A percentile compares a stretch with the other conserved stretches of the same genome.
Evolutionary conservation across 176 grass and related monocot species (phyloP).

Genomic region (Triticum timopheevii): DNA sequence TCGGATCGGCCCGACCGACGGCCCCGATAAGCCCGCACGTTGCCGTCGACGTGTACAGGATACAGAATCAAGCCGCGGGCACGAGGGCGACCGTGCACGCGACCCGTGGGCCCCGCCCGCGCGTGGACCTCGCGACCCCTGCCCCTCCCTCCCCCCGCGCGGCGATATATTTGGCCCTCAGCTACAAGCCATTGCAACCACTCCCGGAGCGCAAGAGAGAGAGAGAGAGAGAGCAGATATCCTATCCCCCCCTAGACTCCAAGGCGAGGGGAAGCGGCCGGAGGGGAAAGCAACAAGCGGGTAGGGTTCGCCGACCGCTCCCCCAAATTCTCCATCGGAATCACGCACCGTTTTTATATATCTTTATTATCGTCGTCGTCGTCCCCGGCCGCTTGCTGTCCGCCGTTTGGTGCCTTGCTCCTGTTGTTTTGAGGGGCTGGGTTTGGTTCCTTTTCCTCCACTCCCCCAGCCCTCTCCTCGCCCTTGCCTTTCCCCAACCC

Average conservation of each 20-base stretch:
- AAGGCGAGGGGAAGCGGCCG: not conserved
- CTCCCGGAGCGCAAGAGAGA: not conserved
- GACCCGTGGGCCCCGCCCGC: not conserved
- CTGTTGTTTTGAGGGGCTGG: conserved; percentile 34
- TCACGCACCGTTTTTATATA: conserved; percentile 27
- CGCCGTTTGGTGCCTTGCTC: conserved; percentile 2
- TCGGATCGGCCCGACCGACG: not conserved
- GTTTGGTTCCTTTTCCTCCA: conserved; percentile 7
- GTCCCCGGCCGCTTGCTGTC: not conserved
- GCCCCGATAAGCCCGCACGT: not conserved
- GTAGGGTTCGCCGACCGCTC: conserved; percentile 34
- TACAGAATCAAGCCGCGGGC: not conserved
- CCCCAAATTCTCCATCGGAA: not conserved
- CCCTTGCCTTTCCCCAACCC: conserved; percentile 24
- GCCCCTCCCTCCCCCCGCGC: not conserved
- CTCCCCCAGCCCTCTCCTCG: not conserved
- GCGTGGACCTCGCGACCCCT: not conserved
- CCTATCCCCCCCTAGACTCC: conserved; percentile 14
- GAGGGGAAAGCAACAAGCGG: conserved; percentile 38
- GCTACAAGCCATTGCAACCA: conserved; percentile 30
- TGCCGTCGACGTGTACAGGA: not conserved
- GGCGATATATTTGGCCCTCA: conserved; percentile 38
- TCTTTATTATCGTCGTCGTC: not conserved
- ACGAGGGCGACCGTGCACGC: not conserved
- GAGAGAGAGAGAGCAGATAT: conserved; percentile 1